A percentile compares a stretch with the other conserved stretches of the same genome.
Conservation (phyloP, 768 basidiomycete species). For the Podaxis mareebaensis region DNA sequence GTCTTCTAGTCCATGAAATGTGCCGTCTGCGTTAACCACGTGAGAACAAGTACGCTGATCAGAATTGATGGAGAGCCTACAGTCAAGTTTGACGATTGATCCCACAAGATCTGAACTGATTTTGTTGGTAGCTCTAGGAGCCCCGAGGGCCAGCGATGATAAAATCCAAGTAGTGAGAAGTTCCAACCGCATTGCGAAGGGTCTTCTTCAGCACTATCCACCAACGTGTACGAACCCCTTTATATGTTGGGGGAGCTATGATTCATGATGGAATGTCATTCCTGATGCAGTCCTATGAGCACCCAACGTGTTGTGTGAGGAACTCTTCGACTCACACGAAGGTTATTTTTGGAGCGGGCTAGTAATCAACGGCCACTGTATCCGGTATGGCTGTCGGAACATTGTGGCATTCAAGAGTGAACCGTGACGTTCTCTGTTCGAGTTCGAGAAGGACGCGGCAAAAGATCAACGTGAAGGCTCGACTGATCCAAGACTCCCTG, state of each 20-base stretch:
- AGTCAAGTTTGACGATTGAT: not conserved
- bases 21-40: constrained; percentile 31
- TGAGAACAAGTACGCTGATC: not conserved
- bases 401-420: no score
- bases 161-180: not conserved
- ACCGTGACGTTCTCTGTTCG: no score
- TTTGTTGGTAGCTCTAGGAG: not conserved
- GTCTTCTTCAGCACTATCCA: not conserved
- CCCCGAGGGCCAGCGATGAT: not conserved
- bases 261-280: not conserved
- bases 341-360: not conserved
- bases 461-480: no score
- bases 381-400: no score
- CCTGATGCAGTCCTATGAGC: not conserved
- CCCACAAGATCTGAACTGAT: not conserved
- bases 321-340: not conserved
- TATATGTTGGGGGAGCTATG: not conserved
- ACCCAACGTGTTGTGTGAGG: not conserved
- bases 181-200: not conserved
- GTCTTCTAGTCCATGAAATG: constrained; percentile 35
- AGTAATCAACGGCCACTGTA: no score
- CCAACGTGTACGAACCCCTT: not conserved
- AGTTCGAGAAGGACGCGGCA: no score
- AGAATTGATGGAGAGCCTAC: not conserved
- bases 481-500: no score